Percentiles rank a stretch among this genome's conserved stretches.
Conservation (phyloP, 805 yeast species). For the Wickerhamomyces bovis region DNA sequence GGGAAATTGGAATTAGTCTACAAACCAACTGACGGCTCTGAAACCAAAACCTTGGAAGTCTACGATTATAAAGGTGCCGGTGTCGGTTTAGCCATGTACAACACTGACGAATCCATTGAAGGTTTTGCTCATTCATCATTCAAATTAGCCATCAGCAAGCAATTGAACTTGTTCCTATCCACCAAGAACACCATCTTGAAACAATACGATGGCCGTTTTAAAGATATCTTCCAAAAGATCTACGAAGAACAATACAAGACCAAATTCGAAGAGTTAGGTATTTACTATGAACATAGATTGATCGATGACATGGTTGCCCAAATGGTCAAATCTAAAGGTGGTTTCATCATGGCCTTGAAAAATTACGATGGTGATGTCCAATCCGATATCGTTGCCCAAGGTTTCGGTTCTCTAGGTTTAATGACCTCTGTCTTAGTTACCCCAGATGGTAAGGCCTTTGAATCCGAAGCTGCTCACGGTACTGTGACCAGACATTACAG, state of each 20-base stretch:
- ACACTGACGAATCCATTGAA: conserved; percentile 69
- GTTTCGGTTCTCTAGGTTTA: conserved; percentile 77
- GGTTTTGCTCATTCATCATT: conserved; percentile 81
- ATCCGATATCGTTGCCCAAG: conserved; percentile 82
- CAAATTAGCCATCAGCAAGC: conserved; percentile 61
- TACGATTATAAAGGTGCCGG: conserved; percentile 62
- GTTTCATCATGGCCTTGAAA: conserved; percentile 73
- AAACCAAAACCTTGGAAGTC: conserved; percentile 42
- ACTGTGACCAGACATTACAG: conserved; percentile 84
- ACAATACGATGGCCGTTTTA: conserved; percentile 77
- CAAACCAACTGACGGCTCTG: conserved; percentile 57
- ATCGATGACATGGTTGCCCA: conserved; percentile 89
- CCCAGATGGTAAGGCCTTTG: conserved; percentile 83
- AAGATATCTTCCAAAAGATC: conserved; percentile 68
- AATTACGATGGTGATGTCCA: conserved; percentile 86
- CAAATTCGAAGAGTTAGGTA: conserved; percentile 52
- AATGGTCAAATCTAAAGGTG: conserved; percentile 81
- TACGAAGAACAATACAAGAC: conserved; percentile 52
- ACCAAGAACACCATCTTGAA: conserved; percentile 80
- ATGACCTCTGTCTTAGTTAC: conserved; percentile 82
- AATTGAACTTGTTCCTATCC: conserved; percentile 59
- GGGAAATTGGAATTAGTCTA: conserved; percentile 63
- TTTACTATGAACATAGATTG: conserved; percentile 74
- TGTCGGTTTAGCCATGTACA: conserved; percentile 78
- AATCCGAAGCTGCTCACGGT: conserved; percentile 84